A percentile compares a stretch with the other conserved stretches of the same genome.
These are phyloP conservation scores for Aspergillus sp. DNA, from an alignment of 2,329 filamentous ascomycete species.

Conservation along the genomic window DNA sequence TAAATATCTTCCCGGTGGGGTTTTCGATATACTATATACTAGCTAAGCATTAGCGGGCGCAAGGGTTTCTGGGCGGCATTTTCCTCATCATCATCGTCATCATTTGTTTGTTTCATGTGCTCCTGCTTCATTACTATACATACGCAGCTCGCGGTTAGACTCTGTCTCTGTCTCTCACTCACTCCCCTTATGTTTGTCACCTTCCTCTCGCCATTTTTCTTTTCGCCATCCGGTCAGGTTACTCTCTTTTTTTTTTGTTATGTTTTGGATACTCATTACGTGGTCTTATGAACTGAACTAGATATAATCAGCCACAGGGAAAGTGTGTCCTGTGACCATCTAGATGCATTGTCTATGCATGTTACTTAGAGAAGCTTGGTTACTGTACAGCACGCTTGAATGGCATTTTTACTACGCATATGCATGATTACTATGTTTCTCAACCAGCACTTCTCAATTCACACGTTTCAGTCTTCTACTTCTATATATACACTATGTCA, in stretches of 20 bases:
- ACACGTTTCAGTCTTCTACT: no score
- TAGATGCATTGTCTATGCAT: not conserved
- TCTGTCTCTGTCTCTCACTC: no score
- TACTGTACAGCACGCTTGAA: not conserved
- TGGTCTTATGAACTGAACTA: not conserved
- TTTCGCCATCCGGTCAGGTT: not conserved
- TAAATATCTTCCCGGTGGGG: slow-evolving; percentile 22
- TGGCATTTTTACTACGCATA: not conserved
- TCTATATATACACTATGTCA: no score
- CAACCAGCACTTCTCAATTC: no score
- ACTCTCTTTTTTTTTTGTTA: not conserved
- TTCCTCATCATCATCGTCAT: slow-evolving; percentile 5
- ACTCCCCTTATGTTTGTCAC: not conserved
- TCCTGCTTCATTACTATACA: not conserved
- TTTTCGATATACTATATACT: slow-evolving; percentile 22
- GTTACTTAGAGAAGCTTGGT: not conserved
- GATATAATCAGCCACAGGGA: not conserved
- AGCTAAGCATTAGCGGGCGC: slow-evolving; percentile 41
- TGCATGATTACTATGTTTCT: no score
- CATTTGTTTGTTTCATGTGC: not conserved
- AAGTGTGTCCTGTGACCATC: not conserved
- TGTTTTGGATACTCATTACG: not conserved
- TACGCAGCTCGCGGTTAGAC: no score
- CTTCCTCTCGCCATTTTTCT: not conserved
- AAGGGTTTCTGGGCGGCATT: slow-evolving; percentile 33